phyloP scores from a whole-genome alignment of 768 basidiomycete species.

The Hypholoma sublateritium region DNA sequence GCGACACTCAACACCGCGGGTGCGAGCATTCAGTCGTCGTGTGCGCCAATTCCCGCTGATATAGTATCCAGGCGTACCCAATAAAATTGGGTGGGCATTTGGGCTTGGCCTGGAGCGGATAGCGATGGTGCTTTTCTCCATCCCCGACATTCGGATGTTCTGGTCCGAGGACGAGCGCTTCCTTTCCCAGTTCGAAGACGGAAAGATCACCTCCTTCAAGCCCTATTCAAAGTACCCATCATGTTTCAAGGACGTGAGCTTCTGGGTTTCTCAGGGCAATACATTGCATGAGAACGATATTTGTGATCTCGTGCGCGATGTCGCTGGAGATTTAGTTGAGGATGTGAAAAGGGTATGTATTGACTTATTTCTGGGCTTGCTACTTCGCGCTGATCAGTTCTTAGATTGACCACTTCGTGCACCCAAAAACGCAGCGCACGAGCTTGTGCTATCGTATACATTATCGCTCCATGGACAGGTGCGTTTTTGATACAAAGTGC shows the following conservation, averaged over 20 bases:
- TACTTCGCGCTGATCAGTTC: slow-evolving; percentile 12
- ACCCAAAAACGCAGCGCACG: slow-evolving; percentile 80
- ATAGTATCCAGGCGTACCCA: slow-evolving; percentile 53
- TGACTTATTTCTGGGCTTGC: slow-evolving; percentile 1
- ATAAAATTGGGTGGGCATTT: slow-evolving; percentile 97
- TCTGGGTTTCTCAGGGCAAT: slow-evolving; percentile 72
- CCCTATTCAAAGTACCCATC: slow-evolving; percentile 92
- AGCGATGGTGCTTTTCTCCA: slow-evolving; percentile 95
- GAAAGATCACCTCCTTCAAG: slow-evolving; percentile 78
- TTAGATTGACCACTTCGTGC: slow-evolving; percentile 88
- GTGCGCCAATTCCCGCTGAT: neutral
- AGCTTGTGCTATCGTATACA: slow-evolving; percentile 90
- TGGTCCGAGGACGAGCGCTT: slow-evolving; percentile 93
- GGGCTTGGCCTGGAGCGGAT: slow-evolving; percentile 96
- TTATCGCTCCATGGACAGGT: slow-evolving; percentile 97
- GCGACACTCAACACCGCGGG: slow-evolving; percentile 86
- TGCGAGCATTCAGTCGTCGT: slow-evolving; percentile 33
- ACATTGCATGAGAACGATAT: slow-evolving; percentile 92
- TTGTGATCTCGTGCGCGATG: slow-evolving; percentile 91
- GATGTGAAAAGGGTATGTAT: slow-evolving; percentile 78
- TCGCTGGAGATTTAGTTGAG: slow-evolving; percentile 90
- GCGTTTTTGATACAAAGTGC: slow-evolving; percentile 12
- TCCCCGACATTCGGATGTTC: slow-evolving; percentile 97
- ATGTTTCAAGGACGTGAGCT: slow-evolving; percentile 93
- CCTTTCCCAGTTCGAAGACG: slow-evolving; percentile 78